Evolutionary conservation across 768 basidiomycete genomes (phyloP).

Genomic region (Multifurca ochricompacta): DNA sequence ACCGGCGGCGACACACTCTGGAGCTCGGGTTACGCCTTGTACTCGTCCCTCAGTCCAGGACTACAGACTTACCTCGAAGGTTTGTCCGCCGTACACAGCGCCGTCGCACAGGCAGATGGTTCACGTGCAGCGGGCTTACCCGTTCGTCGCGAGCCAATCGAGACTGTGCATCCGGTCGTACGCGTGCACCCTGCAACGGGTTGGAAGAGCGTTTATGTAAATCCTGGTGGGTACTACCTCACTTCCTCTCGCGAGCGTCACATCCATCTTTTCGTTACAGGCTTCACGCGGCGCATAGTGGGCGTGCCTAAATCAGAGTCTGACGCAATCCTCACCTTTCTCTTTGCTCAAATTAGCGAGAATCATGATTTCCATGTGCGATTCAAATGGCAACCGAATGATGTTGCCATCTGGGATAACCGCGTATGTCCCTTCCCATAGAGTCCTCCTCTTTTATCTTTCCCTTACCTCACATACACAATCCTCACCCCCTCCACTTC

Average conservation of each 20-base stretch:
- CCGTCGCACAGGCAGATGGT: constrained; percentile 35
- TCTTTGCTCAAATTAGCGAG: constrained; percentile 63
- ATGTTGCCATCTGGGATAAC: constrained; percentile 85
- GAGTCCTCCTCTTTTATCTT: too few relatives aligned
- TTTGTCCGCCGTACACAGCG: constrained; percentile 48
- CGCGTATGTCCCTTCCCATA: constrained; percentile 43
- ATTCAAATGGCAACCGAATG: constrained; percentile 70
- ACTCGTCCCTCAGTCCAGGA: constrained; percentile 48
- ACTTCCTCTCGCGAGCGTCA: neutral
- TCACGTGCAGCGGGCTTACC: constrained; percentile 6
- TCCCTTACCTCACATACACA: too few relatives aligned
- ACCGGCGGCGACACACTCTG: constrained; percentile 35
- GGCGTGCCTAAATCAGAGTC: constrained; percentile 77
- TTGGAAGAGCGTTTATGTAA: constrained; percentile 78
- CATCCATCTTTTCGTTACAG: too few relatives aligned
- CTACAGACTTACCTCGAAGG: constrained; percentile 53
- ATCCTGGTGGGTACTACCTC: constrained; percentile 43
- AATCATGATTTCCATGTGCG: constrained; percentile 71
- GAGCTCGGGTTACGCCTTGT: constrained; percentile 43
- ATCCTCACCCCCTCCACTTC: too few relatives aligned
- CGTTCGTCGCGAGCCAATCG: constrained; percentile 17
- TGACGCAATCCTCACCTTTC: constrained; percentile 60
- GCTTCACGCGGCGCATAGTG: constrained; percentile 73
- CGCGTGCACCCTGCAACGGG: constrained; percentile 81
- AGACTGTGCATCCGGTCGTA: constrained; percentile 61